Percentiles rank a stretch among this genome's conserved stretches.
Conservation (phyloP, 768 basidiomycete genomes). For the Suillus tomentosus region DNA sequence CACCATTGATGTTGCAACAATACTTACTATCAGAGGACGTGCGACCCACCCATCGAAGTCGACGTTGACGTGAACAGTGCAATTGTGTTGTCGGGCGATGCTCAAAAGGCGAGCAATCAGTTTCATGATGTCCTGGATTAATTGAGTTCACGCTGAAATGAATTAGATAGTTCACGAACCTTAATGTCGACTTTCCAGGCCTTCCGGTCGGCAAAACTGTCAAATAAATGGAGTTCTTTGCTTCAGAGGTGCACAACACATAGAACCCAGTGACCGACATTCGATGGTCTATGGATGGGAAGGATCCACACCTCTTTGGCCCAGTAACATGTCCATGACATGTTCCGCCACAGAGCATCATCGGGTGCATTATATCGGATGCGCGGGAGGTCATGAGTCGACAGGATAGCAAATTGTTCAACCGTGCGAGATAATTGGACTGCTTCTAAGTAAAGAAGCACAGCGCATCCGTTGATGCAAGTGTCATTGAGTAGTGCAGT, state of each 20-base stretch:
- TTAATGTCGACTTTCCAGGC: conserved; percentile 3
- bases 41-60: neutral
- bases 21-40: neutral
- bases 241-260: no score
- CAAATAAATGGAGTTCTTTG: conserved; percentile 3
- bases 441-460: conserved; percentile 6
- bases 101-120: neutral
- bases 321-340: conserved; percentile 28
- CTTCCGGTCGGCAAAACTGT: conserved; percentile 28
- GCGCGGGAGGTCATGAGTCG: conserved; percentile 9
- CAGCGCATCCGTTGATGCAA: conserved; percentile 13
- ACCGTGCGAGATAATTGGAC: neutral
- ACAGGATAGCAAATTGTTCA: conserved; percentile 11
- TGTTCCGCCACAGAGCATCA: conserved; percentile 24
- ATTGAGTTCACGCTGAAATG: neutral
- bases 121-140: conserved; percentile 1
- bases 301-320: no score
- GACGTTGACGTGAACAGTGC: neutral
- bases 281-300: no score
- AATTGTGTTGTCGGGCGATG: neutral
- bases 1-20: neutral
- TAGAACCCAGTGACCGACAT: no score
- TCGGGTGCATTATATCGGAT: conserved; percentile 2
- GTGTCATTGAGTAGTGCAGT: conserved; percentile 10
- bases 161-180: neutral